phyloP scores from a whole-genome alignment of 768 basidiomycete genomes.

The Strobilomyces echinocephalus region DNA sequence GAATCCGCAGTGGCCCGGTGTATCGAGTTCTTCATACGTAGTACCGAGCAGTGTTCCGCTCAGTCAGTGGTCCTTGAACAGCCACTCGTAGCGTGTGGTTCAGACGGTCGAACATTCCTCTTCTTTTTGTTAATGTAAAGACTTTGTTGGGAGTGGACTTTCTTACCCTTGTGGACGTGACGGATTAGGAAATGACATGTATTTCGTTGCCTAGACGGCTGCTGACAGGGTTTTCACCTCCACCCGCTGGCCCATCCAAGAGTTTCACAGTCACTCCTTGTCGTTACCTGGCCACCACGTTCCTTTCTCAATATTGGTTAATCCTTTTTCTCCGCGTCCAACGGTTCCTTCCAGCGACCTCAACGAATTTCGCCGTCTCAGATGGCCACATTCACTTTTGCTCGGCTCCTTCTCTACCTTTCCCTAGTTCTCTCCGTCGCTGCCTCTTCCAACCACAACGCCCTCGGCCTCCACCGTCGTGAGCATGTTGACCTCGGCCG shows the following conservation, averaged over 20 bases:
- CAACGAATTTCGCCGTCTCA: slow-evolving; percentile 13
- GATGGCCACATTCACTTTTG: slow-evolving; percentile 55
- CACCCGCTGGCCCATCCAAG: background rate
- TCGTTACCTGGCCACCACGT: background rate
- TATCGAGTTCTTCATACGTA: slow-evolving; percentile 54
- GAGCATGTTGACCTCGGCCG: slow-evolving; percentile 59
- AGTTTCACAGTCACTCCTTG: background rate
- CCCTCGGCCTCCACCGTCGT: slow-evolving; percentile 41
- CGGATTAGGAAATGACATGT: slow-evolving; percentile 9
- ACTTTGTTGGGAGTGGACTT: slow-evolving; percentile 4
- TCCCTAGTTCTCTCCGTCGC: slow-evolving; percentile 49
- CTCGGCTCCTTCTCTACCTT: slow-evolving; percentile 55
- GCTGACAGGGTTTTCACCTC: slow-evolving; percentile 10
- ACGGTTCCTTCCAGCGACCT: background rate
- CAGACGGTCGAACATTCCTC: slow-evolving; percentile 2
- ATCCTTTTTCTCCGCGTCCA: background rate
- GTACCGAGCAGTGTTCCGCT: slow-evolving; percentile 70
- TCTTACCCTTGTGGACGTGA: background rate
- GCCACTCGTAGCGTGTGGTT: slow-evolving; percentile 44
- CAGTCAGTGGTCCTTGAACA: slow-evolving; percentile 70
- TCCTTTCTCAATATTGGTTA: background rate
- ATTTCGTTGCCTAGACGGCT: slow-evolving; percentile 13
- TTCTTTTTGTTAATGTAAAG: background rate
- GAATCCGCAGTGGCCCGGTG: slow-evolving; percentile 86
- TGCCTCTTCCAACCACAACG: slow-evolving; percentile 43